Percentiles rank a stretch among this genome's conserved stretches.
These are phyloP conservation scores for Papiliotrema nemorosa DNA, from an alignment of 1,284 basidiomycete genomes.

Conservation along the genomic window DNA sequence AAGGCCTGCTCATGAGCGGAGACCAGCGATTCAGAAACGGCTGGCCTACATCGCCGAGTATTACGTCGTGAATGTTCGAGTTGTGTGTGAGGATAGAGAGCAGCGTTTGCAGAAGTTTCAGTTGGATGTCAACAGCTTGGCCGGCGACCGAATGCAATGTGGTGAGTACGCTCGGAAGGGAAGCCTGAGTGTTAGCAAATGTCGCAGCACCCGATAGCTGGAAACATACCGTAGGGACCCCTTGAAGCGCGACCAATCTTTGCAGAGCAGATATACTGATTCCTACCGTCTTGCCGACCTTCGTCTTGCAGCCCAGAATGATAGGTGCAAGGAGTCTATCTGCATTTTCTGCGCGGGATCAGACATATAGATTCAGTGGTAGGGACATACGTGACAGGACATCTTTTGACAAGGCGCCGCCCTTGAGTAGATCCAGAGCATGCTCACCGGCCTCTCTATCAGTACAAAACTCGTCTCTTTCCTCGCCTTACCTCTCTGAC, in stretches of 20 bases:
- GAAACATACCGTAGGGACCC: constrained; percentile 60
- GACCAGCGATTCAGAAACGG: background rate
- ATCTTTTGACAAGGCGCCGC: constrained; percentile 58
- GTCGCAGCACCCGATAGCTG: background rate
- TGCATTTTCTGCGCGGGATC: constrained; percentile 57
- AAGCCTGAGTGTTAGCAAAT: constrained; percentile 53
- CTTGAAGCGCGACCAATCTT: constrained; percentile 79
- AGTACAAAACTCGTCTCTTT: background rate
- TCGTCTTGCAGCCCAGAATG: constrained; percentile 89
- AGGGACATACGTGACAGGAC: constrained; percentile 16
- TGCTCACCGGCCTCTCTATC: constrained; percentile 65
- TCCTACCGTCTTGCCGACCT: constrained; percentile 87
- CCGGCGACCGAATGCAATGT: constrained; percentile 82
- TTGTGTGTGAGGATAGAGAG: constrained; percentile 86
- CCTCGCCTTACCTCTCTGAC: constrained; percentile 64
- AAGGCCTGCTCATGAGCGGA: constrained; percentile 60
- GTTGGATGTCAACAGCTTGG: constrained; percentile 91
- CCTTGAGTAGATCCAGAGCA: constrained; percentile 70
- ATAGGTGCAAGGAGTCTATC: constrained; percentile 81
- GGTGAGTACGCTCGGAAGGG: constrained; percentile 70
- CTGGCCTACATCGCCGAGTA: constrained; percentile 65
- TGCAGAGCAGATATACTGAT: constrained; percentile 89
- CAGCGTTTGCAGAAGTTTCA: constrained; percentile 84
- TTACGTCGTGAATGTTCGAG: constrained; percentile 67
- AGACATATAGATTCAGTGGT: constrained; percentile 27